Conservation (phyloP, 2,329 filamentous ascomycete genomes). For the Capronia coronata region DNA sequence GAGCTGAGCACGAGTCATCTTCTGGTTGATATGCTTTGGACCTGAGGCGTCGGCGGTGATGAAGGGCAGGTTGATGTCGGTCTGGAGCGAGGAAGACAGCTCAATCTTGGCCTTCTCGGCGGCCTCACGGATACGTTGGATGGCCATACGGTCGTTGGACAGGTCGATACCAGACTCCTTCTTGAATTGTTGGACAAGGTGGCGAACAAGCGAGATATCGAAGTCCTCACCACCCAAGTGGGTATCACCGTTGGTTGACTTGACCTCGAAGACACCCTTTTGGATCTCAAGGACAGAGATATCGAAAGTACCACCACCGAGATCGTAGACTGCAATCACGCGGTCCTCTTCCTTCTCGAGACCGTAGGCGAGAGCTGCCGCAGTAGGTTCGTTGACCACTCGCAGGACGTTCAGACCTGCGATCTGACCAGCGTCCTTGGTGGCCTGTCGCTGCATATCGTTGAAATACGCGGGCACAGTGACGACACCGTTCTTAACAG, state of each 20-base stretch:
- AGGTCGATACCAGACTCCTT: conserved; percentile 89
- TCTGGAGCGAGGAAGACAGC: conserved; percentile 88
- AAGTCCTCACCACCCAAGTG: conserved; percentile 98
- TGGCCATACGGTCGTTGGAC: conserved; percentile 89
- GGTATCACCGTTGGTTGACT: conserved; percentile 98
- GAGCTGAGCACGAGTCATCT: conserved; percentile 86
- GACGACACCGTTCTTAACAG: conserved; percentile 90
- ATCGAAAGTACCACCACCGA: conserved; percentile 98
- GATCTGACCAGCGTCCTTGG: conserved; percentile 96
- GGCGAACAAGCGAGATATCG: conserved; percentile 87
- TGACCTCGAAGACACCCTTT: conserved; percentile 97
- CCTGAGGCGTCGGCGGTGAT: conserved; percentile 93
- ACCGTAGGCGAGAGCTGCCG: conserved; percentile 90
- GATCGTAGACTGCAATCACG: conserved; percentile 91
- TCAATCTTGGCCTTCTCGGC: conserved; percentile 99
- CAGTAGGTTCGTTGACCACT: conserved; percentile 97
- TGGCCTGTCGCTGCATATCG: conserved; percentile 94
- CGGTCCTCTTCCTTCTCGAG: conserved; percentile 90
- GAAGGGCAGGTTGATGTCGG: conserved; percentile 97
- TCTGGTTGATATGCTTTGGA: conserved; percentile 96
- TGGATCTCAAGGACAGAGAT: conserved; percentile 96
- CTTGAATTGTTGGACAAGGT: conserved; percentile 94
- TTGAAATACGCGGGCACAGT: conserved; percentile 99
- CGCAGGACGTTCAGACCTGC: conserved; percentile 92
- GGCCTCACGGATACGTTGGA: conserved; percentile 97